Evolutionary conservation across 2,329 filamentous ascomycete genomes (phyloP).

Genomic region (Fusarium humuli): DNA sequence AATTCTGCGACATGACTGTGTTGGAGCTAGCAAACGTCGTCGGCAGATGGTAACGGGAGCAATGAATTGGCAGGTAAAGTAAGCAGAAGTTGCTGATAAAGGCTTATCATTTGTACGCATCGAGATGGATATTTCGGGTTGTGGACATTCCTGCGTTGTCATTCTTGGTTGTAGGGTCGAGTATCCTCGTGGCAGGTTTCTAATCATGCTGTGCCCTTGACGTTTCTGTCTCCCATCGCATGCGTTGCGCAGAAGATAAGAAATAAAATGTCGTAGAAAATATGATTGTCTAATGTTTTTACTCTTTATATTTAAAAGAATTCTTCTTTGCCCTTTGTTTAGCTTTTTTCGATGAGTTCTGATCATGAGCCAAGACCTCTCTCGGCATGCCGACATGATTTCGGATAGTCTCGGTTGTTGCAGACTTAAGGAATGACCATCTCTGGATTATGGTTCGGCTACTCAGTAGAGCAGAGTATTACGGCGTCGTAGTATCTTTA

Average conservation of each 20-base stretch:
- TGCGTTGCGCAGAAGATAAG: neutral
- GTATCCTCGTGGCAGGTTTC: neutral
- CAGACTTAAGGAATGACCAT: neutral
- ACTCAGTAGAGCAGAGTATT: accelerated
- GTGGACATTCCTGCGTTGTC: neutral
- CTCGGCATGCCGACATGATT: neutral
- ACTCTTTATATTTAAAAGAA: neutral
- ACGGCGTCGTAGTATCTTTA: no score
- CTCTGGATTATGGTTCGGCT: neutral
- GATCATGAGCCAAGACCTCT: neutral
- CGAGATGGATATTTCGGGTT: neutral
- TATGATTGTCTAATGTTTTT: accelerated
- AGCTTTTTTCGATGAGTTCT: accelerated
- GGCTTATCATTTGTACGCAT: neutral
- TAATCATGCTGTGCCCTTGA: neutral
- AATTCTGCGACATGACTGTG: constrained; percentile 27
- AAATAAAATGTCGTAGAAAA: accelerated
- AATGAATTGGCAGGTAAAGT: constrained; percentile 12
- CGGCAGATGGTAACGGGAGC: constrained; percentile 38
- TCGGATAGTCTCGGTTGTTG: neutral
- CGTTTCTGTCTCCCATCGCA: neutral
- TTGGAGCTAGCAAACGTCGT: constrained; percentile 26
- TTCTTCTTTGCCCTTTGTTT: neutral
- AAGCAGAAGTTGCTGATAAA: neutral
- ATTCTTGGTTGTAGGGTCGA: neutral